Conservation (phyloP, 2,329 filamentous ascomycete species). For the Tolypocladium sp. region DNA sequence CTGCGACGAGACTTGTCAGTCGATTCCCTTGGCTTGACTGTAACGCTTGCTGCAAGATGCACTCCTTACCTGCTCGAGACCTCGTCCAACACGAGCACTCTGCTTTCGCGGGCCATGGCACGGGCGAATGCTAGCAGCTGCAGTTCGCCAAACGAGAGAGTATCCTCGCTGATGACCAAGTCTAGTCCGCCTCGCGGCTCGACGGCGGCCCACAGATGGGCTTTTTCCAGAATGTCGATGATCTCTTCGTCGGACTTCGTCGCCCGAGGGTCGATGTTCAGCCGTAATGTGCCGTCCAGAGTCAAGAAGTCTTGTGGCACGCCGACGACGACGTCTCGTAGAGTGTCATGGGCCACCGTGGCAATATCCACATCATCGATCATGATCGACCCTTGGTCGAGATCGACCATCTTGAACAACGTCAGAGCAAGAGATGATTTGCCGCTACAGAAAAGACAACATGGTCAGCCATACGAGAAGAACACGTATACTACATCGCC, state of each 20-base stretch:
- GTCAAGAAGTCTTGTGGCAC: slow-evolving; percentile 39
- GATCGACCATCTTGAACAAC: no score
- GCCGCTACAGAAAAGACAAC: no score
- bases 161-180: slow-evolving; percentile 17
- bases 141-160: slow-evolving; percentile 35
- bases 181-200: slow-evolving; percentile 26
- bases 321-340: slow-evolving; percentile 25
- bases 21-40: no score
- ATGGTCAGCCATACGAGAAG: no score
- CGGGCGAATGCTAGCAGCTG: slow-evolving; percentile 40
- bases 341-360: slow-evolving; percentile 56
- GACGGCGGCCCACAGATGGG: slow-evolving; percentile 34
- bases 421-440: no score
- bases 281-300: slow-evolving; percentile 31
- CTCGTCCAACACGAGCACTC: slow-evolving; percentile 32
- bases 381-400: no score
- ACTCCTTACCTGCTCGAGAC: slow-evolving; percentile 13
- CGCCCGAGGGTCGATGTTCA: slow-evolving; percentile 40
- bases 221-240: slow-evolving; percentile 29
- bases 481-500: no score
- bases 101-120: slow-evolving; percentile 28
- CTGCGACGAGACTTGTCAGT: no score
- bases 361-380: no score
- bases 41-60: no score
- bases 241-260: slow-evolving; percentile 21